Conservation (phyloP, 164 flowering plant species). For the Taxillus chinensis region DNA sequence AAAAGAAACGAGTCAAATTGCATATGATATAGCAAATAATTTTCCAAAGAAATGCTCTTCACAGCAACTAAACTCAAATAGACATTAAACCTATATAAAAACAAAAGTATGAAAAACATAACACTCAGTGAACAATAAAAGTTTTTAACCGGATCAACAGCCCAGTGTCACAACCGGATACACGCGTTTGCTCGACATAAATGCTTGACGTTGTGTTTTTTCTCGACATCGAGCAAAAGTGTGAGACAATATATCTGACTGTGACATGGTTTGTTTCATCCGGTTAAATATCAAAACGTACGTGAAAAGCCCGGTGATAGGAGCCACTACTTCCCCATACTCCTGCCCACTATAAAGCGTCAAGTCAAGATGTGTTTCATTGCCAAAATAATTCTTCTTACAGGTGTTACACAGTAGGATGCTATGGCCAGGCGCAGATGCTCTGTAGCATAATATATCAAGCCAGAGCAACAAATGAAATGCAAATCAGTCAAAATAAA, state of each 20-base stretch:
- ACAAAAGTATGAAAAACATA: too few relatives aligned
- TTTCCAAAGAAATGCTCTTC: too few relatives aligned
- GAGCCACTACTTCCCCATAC: conserved; percentile 40
- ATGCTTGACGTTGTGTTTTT: too few relatives aligned
- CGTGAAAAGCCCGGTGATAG: conserved; percentile 71
- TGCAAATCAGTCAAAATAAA: neutral
- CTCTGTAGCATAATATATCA: conserved; percentile 25
- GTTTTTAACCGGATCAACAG: too few relatives aligned
- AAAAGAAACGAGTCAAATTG: neutral
- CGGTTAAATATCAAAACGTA: conserved; percentile 5
- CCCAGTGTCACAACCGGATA: too few relatives aligned
- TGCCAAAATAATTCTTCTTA: conserved; percentile 45
- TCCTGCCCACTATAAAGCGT: conserved; percentile 45
- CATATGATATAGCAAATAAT: neutral
- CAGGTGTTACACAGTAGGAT: conserved; percentile 47
- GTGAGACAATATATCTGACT: neutral
- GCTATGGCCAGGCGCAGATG: conserved; percentile 21
- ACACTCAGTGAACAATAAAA: too few relatives aligned
- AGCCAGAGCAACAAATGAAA: neutral
- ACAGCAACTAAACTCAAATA: neutral
- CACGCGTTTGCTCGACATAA: too few relatives aligned
- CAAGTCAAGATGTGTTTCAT: conserved; percentile 50
- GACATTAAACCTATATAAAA: too few relatives aligned
- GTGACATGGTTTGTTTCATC: neutral
- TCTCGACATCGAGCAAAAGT: too few relatives aligned